Percentiles rank a stretch among this genome's conserved stretches.
Conservation (phyloP, 768 basidiomycete species). For the Russula foetens region DNA sequence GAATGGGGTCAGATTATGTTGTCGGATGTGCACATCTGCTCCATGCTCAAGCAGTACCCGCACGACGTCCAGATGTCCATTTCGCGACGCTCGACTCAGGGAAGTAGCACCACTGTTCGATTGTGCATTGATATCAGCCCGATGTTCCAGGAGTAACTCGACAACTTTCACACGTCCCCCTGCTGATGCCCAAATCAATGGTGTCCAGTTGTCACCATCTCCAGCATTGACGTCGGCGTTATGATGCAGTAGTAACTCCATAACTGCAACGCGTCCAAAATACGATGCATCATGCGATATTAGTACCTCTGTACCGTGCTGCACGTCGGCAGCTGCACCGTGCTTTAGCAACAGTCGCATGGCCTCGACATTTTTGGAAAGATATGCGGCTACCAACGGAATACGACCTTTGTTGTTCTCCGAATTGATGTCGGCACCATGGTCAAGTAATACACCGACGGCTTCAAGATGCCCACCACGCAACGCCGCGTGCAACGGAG, state of each 20-base stretch:
- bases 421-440: neutral
- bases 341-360: neutral
- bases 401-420: too few relatives aligned
- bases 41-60: neutral
- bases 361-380: neutral
- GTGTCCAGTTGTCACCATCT: neutral
- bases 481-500: neutral
- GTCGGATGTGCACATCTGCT: neutral
- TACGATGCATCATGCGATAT: neutral
- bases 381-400: neutral
- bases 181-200: neutral
- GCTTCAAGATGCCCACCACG: neutral
- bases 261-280: neutral
- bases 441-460: neutral
- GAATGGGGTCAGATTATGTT: neutral
- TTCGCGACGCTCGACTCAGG: neutral
- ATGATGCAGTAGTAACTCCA: neutral
- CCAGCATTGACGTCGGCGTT: neutral
- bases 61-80: neutral
- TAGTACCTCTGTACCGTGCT: neutral
- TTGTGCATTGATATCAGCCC: neutral
- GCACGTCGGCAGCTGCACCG: neutral
- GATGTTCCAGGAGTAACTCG: neutral
- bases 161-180: neutral
- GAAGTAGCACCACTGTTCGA: neutral